phyloP scores from a whole-genome alignment of 1,139 yeast genomes.

The Geotrichum histeridarum region DNA sequence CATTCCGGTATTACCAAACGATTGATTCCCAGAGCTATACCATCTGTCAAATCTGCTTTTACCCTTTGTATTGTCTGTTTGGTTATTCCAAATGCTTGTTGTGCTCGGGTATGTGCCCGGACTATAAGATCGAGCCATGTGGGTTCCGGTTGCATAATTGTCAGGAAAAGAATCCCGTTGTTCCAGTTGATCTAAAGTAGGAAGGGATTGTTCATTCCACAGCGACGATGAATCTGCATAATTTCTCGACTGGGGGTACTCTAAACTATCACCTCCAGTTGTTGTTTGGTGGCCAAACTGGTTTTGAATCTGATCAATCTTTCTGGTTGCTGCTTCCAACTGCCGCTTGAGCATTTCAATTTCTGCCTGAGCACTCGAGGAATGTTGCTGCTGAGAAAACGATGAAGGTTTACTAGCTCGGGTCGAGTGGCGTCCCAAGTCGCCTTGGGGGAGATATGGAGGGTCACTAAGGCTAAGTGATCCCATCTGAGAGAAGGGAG shows the following conservation, averaged over 20 bases:
- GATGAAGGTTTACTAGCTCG: conserved; percentile 2
- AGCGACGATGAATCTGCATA: conserved; percentile 1
- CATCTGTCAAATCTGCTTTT: conserved; percentile 11
- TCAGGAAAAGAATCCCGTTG: conserved; percentile 6
- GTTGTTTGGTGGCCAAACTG: conserved; percentile 4
- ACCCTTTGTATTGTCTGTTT: conserved; percentile 1
- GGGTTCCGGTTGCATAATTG: background rate
- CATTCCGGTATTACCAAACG: background rate
- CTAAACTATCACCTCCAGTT: background rate
- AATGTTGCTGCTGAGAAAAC: background rate
- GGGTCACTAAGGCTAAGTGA: background rate
- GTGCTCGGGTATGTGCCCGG: conserved; percentile 12
- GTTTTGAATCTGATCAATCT: conserved; percentile 14
- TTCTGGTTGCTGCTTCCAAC: conserved; percentile 19
- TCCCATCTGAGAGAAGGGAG: background rate
- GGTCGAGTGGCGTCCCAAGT: conserved; percentile 2
- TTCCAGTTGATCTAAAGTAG: conserved; percentile 7
- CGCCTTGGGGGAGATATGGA: background rate
- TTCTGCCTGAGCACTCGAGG: conserved; percentile 15
- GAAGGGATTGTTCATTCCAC: background rate
- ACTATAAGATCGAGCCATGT: background rate
- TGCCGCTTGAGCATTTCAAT: conserved; percentile 17
- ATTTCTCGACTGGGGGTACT: background rate
- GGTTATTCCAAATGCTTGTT: conserved; percentile 14
- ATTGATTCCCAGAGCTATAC: conserved; percentile 9